Conservation (phyloP, 2,329 filamentous ascomycete species). For the Sclerotinia trifoliorum region DNA sequence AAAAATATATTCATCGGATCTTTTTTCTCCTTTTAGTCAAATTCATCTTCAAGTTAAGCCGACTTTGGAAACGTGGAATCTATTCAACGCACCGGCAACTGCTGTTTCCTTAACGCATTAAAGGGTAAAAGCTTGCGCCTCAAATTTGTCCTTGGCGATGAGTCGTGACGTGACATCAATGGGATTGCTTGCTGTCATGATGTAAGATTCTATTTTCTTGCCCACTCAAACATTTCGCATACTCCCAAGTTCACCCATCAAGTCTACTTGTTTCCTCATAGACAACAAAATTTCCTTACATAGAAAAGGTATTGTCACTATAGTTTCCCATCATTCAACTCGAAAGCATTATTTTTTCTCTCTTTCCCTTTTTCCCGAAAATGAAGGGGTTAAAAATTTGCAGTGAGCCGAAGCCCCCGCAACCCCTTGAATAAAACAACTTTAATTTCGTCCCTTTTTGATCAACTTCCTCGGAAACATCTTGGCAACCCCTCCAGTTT, state of each 20-base stretch:
- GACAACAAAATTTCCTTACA: too few species aligned
- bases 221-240: neutral
- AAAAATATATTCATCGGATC: neutral
- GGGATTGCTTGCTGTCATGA: too few species aligned
- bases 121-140: neutral
- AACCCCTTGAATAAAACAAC: neutral
- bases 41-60: neutral
- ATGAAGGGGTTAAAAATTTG: constrained; percentile 10
- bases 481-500: neutral
- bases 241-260: neutral
- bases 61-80: neutral
- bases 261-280: too few species aligned
- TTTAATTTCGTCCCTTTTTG: constrained; percentile 4
- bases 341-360: neutral
- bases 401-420: neutral
- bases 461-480: neutral
- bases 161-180: neutral
- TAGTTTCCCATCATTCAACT: neutral
- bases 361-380: neutral
- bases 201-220: too few species aligned
- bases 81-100: neutral
- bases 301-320: neutral
- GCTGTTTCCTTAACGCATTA: neutral
- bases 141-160: neutral
- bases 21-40: neutral